Conservation (phyloP, 1,284 basidiomycete species). For the Microbotryum scabiosae region DNA sequence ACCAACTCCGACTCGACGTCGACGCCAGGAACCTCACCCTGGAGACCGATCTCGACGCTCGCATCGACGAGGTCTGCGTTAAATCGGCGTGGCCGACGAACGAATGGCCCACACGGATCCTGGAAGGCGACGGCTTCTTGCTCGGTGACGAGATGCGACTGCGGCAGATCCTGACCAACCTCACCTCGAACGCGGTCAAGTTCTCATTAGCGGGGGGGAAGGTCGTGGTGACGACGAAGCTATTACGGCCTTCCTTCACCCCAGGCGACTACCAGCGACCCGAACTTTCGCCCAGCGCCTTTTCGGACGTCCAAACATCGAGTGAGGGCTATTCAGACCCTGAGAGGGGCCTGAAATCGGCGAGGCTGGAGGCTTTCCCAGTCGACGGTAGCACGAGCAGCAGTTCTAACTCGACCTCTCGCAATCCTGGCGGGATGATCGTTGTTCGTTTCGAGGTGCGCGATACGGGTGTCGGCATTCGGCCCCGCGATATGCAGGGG, state of each 20-base stretch:
- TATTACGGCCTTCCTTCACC: conserved; percentile 46
- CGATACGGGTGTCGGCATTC: conserved; percentile 72
- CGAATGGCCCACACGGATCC: no score
- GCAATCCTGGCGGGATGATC: conserved; percentile 29
- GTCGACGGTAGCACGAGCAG: no score
- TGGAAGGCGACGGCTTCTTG: conserved; percentile 55
- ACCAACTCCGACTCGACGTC: conserved; percentile 65
- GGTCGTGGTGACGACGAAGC: conserved; percentile 53
- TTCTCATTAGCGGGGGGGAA: conserved; percentile 68
- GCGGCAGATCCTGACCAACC: conserved; percentile 45
- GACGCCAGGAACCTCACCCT: conserved; percentile 62
- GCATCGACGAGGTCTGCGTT: conserved; percentile 56
- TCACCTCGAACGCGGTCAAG: conserved; percentile 46
- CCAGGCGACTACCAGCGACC: neutral
- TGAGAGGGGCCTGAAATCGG: no score
- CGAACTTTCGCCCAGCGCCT: neutral
- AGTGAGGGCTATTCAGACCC: no score
- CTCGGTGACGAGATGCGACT: conserved; percentile 60
- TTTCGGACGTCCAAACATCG: no score
- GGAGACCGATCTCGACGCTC: conserved; percentile 59
- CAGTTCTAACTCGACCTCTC: no score
- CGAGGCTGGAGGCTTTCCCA: no score
- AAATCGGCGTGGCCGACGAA: conserved; percentile 14
- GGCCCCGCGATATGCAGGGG: conserved; percentile 53
- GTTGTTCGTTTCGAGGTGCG: conserved; percentile 69